Evolutionary conservation across 164 flowering plant species (phyloP), one percentile per base, ranked within the genome.

Genomic region (Brasenia schreberi): DNA sequence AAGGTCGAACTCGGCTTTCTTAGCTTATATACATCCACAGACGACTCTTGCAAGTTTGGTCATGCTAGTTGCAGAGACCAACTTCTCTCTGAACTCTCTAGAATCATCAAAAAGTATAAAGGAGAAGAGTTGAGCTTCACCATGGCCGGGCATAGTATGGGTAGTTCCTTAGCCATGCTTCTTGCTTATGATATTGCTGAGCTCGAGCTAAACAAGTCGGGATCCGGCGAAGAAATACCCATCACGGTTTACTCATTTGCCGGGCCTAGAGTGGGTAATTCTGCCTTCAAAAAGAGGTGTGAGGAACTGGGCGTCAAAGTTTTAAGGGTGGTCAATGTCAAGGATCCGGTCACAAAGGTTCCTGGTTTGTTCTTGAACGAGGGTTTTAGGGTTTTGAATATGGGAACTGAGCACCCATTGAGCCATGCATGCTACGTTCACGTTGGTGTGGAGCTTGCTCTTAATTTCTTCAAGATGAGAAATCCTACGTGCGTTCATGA

Each of bases 81-180:
- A 61, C 59, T 71, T 27, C 67, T 73, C 19, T 65, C 76, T 0
- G 79, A 23, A 23, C 43, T 73, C 3, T 62, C 66, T 2, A 33
- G 74, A n/a, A 23, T 76, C 1, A 43, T 70, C 2, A 53, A 66
- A 3, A 62, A 18, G 7, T 73, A 76, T 18, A 68, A 23, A 14
- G 82, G 75, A 4, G 89, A 89, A 69, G 84, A 87, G 53, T 9
- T 86, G 61, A 87, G 91, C 75, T 79, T 89, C 18, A 83, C 89
- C 0, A n/a, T 87, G 33, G 84, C 87, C 0, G 93, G 96, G 0
- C 96, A 89, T 45, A 89, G 96, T 75, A 81, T 89, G 88, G 93
- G 96, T 60, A 83, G 92, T 12, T 74, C 96, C 0, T 63, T 89
- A 19, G 89, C 86, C n/a, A 72, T 82, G n/a, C 78, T 89, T 16